A percentile compares a stretch with the other conserved stretches of the same genome.
Conservation (phyloP, 2,329 filamentous ascomycete genomes). For the Fusarium buharicum region DNA sequence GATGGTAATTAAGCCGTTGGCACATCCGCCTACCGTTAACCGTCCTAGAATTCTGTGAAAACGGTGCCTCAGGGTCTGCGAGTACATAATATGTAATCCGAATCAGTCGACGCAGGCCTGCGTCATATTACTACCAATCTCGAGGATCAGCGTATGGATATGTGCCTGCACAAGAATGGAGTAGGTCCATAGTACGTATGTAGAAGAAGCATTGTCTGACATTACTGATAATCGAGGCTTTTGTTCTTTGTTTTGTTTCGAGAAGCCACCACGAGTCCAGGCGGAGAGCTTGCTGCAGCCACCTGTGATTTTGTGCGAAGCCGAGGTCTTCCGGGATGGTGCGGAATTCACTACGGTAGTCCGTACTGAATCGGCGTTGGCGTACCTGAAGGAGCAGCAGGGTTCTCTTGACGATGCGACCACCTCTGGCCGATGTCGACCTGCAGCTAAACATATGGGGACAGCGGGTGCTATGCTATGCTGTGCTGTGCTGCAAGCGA, state of each 20-base stretch:
- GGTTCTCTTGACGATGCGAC: constrained; percentile 26
- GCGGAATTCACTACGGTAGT: constrained; percentile 13
- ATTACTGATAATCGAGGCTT: background rate
- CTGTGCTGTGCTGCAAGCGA: constrained; percentile 10
- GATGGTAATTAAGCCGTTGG: constrained; percentile 39
- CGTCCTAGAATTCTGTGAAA: constrained; percentile 19
- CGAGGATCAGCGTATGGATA: background rate
- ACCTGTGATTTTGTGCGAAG: constrained; percentile 1
- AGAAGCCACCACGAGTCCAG: constrained; percentile 10
- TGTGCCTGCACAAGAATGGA: background rate
- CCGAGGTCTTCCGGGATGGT: constrained; percentile 12
- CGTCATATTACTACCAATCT: constrained; percentile 5
- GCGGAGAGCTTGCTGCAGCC: constrained; percentile 13
- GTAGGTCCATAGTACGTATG: constrained; percentile 1
- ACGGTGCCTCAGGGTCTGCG: constrained; percentile 18
- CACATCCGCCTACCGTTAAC: constrained; percentile 12
- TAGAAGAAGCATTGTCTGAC: background rate
- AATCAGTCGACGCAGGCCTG: constrained; percentile 6
- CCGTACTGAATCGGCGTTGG: constrained; percentile 6
- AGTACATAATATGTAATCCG: constrained; percentile 5
- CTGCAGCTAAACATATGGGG: constrained; percentile 41
- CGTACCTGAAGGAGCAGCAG: constrained; percentile 29
- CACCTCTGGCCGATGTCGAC: constrained; percentile 38
- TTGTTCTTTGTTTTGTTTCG: constrained; percentile 18
- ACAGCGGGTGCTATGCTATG: constrained; percentile 5